These are phyloP conservation scores for Hypomontagnella submonticulosa DNA, from an alignment of 495 filamentous ascomycete species.

Conservation along the genomic window DNA sequence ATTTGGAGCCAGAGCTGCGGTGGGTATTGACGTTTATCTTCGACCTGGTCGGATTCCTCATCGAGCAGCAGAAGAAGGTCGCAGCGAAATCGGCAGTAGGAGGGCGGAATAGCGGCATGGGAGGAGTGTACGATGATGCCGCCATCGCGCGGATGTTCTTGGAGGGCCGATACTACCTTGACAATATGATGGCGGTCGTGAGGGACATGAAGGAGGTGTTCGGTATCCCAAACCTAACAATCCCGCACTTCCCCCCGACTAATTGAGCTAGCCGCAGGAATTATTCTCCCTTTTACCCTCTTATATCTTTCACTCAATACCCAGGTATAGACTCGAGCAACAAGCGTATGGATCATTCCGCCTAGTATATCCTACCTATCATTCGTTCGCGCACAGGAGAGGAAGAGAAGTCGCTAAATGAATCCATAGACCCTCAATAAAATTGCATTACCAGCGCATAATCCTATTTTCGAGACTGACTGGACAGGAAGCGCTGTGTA, in stretches of 20 bases:
- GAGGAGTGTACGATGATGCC: background rate
- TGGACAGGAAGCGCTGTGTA: background rate
- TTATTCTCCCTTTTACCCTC: background rate
- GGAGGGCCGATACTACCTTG: slow-evolving; percentile 35
- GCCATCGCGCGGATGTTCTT: slow-evolving; percentile 18
- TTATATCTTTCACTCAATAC: background rate
- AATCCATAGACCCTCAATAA: background rate
- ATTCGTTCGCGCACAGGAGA: background rate
- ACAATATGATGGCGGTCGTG: slow-evolving; percentile 26
- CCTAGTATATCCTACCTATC: background rate
- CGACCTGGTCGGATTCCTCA: slow-evolving; percentile 24
- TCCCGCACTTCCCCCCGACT: slow-evolving; percentile 20
- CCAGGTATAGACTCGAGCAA: slow-evolving; percentile 6
- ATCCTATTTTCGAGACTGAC: too few relatives aligned
- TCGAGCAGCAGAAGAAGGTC: slow-evolving; percentile 24
- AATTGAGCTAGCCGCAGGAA: background rate
- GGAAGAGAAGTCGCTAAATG: background rate
- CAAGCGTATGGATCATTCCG: slow-evolving; percentile 9
- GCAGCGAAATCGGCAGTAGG: background rate
- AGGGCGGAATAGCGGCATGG: background rate
- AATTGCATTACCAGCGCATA: background rate
- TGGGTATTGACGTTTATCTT: slow-evolving; percentile 40
- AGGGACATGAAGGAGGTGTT: slow-evolving; percentile 29
- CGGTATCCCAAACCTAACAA: slow-evolving; percentile 17
- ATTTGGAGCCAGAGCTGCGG: slow-evolving; percentile 37